phyloP scores from a whole-genome alignment of 495 filamentous ascomycete species.

The Talaromyces ruber region DNA sequence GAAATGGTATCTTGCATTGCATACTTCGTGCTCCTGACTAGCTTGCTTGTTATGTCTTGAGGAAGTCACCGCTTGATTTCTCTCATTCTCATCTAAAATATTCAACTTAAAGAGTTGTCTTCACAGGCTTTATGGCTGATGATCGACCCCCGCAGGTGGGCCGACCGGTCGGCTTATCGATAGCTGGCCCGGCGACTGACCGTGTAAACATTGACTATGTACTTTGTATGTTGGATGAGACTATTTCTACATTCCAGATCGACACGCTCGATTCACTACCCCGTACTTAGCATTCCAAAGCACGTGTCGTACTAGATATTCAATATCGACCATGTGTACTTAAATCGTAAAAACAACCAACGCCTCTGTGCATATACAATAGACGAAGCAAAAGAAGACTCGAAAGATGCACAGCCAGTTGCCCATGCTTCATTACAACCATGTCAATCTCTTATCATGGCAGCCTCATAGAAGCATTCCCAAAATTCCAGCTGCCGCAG shows the following conservation, averaged over 20 bases:
- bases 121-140: neutral
- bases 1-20: neutral
- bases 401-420: neutral
- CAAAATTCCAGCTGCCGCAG: slow-evolving; percentile 31
- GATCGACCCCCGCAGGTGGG: neutral
- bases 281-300: neutral
- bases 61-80: neutral
- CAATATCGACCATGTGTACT: neutral
- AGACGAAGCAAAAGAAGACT: neutral
- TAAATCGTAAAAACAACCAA: neutral
- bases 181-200: slow-evolving; percentile 7
- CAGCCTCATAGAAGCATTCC: slow-evolving; percentile 33
- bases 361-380: neutral
- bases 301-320: neutral
- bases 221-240: neutral
- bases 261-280: neutral
- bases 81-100: neutral
- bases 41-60: neutral
- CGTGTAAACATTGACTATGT: neutral
- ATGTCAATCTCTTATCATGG: neutral
- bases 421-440: neutral
- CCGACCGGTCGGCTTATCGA: slow-evolving; percentile 2
- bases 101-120: neutral
- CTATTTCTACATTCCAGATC: neutral
- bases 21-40: neutral